Percentiles rank a stretch among this genome's conserved stretches.
phyloP scores from a whole-genome alignment of 208 protist species.

The Wallacemonas sp. region DNA sequence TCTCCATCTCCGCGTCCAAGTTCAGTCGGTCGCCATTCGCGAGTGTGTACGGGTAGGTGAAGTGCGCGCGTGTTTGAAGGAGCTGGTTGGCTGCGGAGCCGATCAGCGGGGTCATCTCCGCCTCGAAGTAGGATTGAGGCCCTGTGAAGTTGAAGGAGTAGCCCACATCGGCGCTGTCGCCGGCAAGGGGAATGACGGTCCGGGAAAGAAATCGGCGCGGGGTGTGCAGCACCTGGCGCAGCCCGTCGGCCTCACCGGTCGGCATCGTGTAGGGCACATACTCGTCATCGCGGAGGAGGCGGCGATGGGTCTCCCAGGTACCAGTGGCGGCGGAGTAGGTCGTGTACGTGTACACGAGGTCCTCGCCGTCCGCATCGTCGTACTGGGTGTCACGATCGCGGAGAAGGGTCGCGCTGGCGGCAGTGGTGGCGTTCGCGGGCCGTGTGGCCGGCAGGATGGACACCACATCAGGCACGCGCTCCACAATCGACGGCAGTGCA shows the following conservation, averaged over 20 bases:
- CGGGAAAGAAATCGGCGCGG: constrained; percentile 10
- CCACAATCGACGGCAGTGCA: constrained; percentile 34
- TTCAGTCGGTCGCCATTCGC: constrained; percentile 26
- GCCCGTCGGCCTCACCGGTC: not conserved
- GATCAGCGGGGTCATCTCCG: constrained; percentile 34
- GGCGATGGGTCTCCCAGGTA: not conserved
- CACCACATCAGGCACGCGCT: constrained; percentile 27
- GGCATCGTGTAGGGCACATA: not conserved
- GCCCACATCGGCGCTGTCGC: constrained; percentile 41
- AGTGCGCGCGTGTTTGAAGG: constrained; percentile 34
- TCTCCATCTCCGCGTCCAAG: not conserved
- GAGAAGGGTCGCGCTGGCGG: no score
- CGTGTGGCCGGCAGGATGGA: not conserved
- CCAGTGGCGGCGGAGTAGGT: not conserved
- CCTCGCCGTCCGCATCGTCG: not conserved
- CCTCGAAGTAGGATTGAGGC: constrained; percentile 57
- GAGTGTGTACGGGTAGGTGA: constrained; percentile 15
- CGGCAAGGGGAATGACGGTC: constrained; percentile 66
- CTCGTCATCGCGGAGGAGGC: not conserved
- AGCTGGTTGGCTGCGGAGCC: constrained; percentile 48
- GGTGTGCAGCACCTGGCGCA: not conserved
- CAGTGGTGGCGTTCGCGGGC: no score
- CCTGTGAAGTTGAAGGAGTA: constrained; percentile 75
- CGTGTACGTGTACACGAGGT: not conserved
- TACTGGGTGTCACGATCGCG: no score